Conservation (phyloP, 805 yeast genomes). For the Cyberlindnera japonica region DNA sequence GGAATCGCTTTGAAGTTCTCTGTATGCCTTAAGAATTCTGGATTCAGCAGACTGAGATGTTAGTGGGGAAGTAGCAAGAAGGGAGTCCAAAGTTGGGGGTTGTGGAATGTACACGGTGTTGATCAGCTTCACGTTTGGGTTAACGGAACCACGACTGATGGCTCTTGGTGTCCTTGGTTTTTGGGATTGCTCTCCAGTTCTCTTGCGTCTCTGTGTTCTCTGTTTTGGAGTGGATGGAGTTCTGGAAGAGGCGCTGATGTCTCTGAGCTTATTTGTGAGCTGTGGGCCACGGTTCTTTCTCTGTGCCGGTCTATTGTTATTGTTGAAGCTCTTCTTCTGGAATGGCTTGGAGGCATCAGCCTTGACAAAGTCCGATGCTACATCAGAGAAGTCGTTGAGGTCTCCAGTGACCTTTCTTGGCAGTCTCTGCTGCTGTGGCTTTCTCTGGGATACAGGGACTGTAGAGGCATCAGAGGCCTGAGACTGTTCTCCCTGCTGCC, state of each 20-base stretch:
- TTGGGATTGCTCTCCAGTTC: neutral
- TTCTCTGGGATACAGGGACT: no score
- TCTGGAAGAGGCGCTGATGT: constrained; percentile 3
- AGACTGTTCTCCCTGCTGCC: no score
- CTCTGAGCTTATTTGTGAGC: constrained; percentile 11
- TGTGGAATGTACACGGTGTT: constrained; percentile 19
- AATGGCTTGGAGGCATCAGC: neutral
- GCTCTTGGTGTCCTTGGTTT: neutral
- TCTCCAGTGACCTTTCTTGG: neutral
- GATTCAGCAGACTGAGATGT: constrained; percentile 23
- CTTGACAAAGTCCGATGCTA: constrained; percentile 1
- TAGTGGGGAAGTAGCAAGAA: constrained; percentile 16
- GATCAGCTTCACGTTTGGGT: constrained; percentile 21
- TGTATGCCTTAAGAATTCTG: constrained; percentile 22
- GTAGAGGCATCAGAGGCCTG: no score
- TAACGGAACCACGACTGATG: no score
- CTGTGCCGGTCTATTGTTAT: constrained; percentile 4
- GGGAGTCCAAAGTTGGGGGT: constrained; percentile 15
- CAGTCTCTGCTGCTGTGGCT: no score
- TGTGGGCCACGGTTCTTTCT: constrained; percentile 4
- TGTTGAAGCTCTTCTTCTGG: neutral
- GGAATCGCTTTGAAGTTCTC: constrained; percentile 13
- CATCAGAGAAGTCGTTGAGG: constrained; percentile 4
- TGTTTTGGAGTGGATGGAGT: constrained; percentile 7
- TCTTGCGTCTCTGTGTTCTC: constrained; percentile 8